A percentile compares a stretch with the other conserved stretches of the same genome.
phyloP scores from a whole-genome alignment of 768 basidiomycete species.

The Hypholoma fasciculare region DNA sequence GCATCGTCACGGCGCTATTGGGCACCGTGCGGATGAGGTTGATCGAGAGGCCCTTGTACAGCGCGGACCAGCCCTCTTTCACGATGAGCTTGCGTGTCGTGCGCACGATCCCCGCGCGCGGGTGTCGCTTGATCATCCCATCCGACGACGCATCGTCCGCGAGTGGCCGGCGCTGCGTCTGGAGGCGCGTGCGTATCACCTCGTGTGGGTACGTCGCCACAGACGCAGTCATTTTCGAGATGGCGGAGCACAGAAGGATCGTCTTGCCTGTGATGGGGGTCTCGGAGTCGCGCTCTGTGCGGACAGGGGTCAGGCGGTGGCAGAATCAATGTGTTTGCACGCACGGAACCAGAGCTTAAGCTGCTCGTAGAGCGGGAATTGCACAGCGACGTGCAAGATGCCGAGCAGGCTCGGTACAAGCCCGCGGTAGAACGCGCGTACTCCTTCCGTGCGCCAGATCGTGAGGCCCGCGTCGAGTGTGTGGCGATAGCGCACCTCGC shows the following conservation, averaged over 20 bases:
- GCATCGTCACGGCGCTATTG: slow-evolving; percentile 92
- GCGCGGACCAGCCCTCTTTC: slow-evolving; percentile 85
- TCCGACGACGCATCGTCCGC: slow-evolving; percentile 59
- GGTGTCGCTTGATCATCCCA: slow-evolving; percentile 57
- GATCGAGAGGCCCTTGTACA: slow-evolving; percentile 93
- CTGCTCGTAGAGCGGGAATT: slow-evolving; percentile 95
- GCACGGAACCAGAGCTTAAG: slow-evolving; percentile 85
- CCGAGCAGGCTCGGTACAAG: slow-evolving; percentile 91
- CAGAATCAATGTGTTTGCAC: slow-evolving; percentile 29
- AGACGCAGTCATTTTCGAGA: slow-evolving; percentile 95
- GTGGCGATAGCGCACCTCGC: slow-evolving; percentile 80
- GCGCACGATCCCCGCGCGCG: slow-evolving; percentile 66
- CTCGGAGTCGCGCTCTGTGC: slow-evolving; percentile 44
- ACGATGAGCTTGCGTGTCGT: slow-evolving; percentile 71
- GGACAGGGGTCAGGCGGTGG: slow-evolving; percentile 5
- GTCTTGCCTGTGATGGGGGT: slow-evolving; percentile 54
- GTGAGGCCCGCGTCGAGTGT: slow-evolving; percentile 88
- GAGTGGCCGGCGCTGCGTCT: slow-evolving; percentile 76
- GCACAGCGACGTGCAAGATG: slow-evolving; percentile 93
- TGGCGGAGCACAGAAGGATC: slow-evolving; percentile 89
- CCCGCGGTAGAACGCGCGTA: slow-evolving; percentile 91
- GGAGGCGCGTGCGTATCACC: slow-evolving; percentile 96
- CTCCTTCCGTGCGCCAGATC: slow-evolving; percentile 89
- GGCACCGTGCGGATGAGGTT: slow-evolving; percentile 95
- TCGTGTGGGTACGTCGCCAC: slow-evolving; percentile 98